Evolutionary conservation across 148 eudicot species (phyloP), one percentile per base, ranked within the genome.

Genomic region (Cornus suecica): DNA sequence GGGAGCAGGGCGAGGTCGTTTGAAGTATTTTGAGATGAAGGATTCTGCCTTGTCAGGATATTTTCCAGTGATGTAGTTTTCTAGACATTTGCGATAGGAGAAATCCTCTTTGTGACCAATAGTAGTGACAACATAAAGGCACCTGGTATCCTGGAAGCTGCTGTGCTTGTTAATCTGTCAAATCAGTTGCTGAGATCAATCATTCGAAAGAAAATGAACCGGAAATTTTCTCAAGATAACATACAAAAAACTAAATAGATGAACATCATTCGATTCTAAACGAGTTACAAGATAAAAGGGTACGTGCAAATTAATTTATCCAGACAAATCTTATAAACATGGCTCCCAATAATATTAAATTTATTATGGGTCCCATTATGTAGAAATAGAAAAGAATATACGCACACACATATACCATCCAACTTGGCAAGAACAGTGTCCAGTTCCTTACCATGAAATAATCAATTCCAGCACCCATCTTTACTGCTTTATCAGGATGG

Each of bases 401-500:
- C 9, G 9, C 9, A 37, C 9, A 37, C 6, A 37, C 0, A 72
- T 7, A 48, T 56, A 22, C 24, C 9, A 58, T 51, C 2, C 29
- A 28, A 41, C 4, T 15, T 45, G 71, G 11, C 1, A 68, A 54
- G 31, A 69, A 78, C 11, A n/a, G 62, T 2, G 62, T n/a, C 23
- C 23, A 20, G 2, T 58, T 3, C 1, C 80, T 75, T 91, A 95
- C 97, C 93, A 87, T 92, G 66, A 95, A 71, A 77, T 86, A 75
- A 27, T 91, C 88, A 11, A 95, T 56, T 79, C 99, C 97, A 74
- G 85, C 89, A 77, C 97, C 97, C 75, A 84, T 83, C 86, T 95
- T 92, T 31, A 84, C 87, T 60, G 78, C 85, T 79, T 92, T 95
- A 65, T 95, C 97, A 34, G 99, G 97, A 81, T 95, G 99, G 74